These are phyloP conservation scores for Porodaedalea pini DNA, from an alignment of 1,284 basidiomycete species.

Conservation along the genomic window DNA sequence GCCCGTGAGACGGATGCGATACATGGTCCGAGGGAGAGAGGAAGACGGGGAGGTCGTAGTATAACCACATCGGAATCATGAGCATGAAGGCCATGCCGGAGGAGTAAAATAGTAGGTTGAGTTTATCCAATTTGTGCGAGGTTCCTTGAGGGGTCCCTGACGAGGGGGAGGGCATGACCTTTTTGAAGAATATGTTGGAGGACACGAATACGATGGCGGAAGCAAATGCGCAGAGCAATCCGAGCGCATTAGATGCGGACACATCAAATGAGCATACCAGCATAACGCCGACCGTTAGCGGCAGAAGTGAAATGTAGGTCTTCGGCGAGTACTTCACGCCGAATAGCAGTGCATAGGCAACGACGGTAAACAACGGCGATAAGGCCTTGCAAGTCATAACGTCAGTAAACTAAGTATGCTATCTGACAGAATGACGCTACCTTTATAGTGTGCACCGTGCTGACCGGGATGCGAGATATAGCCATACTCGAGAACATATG, in stretches of 20 bases:
- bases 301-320: slow-evolving; percentile 93
- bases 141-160: slow-evolving; percentile 39
- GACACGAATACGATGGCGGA: slow-evolving; percentile 95
- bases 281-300: slow-evolving; percentile 95
- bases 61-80: slow-evolving; percentile 94
- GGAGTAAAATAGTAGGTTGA: slow-evolving; percentile 94
- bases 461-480: slow-evolving; percentile 93
- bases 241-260: slow-evolving; percentile 78
- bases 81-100: slow-evolving; percentile 91
- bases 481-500: slow-evolving; percentile 97
- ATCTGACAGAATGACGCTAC: slow-evolving; percentile 42
- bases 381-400: slow-evolving; percentile 61
- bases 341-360: slow-evolving; percentile 90
- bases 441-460: slow-evolving; percentile 99
- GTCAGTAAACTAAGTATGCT: neutral
- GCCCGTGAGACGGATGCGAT: slow-evolving; percentile 47
- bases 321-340: slow-evolving; percentile 87
- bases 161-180: slow-evolving; percentile 80
- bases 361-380: slow-evolving; percentile 95
- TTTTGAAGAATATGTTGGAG: slow-evolving; percentile 99
- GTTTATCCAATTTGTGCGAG: slow-evolving; percentile 87
- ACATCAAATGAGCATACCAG: slow-evolving; percentile 93
- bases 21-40: slow-evolving; percentile 44
- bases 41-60: slow-evolving; percentile 74
- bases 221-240: slow-evolving; percentile 88